Percentiles rank a stretch among this genome's conserved stretches.
Conservation (phyloP, 2,329 filamentous ascomycete genomes). For the Hypomyces perniciosus region DNA sequence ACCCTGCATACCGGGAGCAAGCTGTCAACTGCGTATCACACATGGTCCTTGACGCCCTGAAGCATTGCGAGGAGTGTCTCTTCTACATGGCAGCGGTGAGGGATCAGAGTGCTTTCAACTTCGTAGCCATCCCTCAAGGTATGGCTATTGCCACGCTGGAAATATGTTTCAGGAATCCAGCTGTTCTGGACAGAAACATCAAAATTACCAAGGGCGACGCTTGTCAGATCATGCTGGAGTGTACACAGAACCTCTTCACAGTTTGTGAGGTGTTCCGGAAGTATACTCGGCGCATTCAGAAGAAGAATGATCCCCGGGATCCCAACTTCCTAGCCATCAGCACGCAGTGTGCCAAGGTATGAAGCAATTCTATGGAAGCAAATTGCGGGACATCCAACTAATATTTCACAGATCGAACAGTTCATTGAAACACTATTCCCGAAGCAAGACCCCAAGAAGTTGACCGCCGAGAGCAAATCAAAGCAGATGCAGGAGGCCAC, state of each 20-base stretch:
- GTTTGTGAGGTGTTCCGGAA: constrained; percentile 76
- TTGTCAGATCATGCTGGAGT: constrained; percentile 85
- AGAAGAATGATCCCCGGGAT: constrained; percentile 90
- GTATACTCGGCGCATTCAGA: constrained; percentile 75
- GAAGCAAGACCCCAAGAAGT: constrained; percentile 63
- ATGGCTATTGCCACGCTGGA: constrained; percentile 98
- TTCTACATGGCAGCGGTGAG: constrained; percentile 94
- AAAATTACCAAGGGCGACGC: constrained; percentile 97
- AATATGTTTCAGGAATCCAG: constrained; percentile 83
- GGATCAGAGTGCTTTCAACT: constrained; percentile 98
- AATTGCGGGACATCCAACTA: constrained; percentile 11
- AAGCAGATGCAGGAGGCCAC: constrained; percentile 35
- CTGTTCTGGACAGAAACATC: constrained; percentile 78
- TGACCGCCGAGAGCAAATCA: constrained; percentile 34
- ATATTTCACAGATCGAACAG: constrained; percentile 66
- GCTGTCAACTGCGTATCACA: constrained; percentile 85
- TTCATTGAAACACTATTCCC: constrained; percentile 95
- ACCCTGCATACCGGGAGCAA: constrained; percentile 67
- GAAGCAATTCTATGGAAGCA: background rate
- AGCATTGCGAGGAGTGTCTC: constrained; percentile 86
- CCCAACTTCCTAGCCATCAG: constrained; percentile 91
- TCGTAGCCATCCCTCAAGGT: constrained; percentile 89
- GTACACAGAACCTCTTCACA: constrained; percentile 79
- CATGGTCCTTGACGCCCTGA: constrained; percentile 87
- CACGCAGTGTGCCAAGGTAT: constrained; percentile 77